phyloP scores from a whole-genome alignment of 805 yeast genomes.

The Spathaspora sp. region DNA sequence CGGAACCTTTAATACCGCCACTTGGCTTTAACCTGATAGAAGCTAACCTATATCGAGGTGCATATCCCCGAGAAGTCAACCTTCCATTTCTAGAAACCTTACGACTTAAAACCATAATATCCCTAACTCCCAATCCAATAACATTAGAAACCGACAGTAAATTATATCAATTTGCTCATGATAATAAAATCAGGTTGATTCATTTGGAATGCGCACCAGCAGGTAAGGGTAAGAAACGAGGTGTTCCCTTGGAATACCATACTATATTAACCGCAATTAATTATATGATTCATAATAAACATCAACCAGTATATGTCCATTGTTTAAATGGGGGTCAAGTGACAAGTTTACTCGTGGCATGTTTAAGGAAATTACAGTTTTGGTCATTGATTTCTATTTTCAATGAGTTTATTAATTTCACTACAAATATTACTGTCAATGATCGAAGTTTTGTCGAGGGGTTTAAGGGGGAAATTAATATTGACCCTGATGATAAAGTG shows the following conservation, averaged over 20 bases:
- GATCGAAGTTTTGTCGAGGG: constrained; percentile 83
- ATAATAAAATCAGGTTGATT: constrained; percentile 53
- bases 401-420: constrained; percentile 76
- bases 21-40: constrained; percentile 71
- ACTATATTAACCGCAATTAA: constrained; percentile 60
- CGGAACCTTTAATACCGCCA: constrained; percentile 59
- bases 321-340: constrained; percentile 89
- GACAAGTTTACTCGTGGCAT: constrained; percentile 80
- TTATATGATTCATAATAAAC: constrained; percentile 52
- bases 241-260: constrained; percentile 72
- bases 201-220: constrained; percentile 67
- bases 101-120: constrained; percentile 65
- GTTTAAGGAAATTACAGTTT: constrained; percentile 73
- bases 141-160: constrained; percentile 47
- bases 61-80: constrained; percentile 79
- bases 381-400: constrained; percentile 90
- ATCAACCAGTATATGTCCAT: constrained; percentile 76
- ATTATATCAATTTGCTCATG: constrained; percentile 49
- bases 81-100: constrained; percentile 64
- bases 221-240: constrained; percentile 78
- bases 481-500: constrained; percentile 44
- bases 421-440: constrained; percentile 73
- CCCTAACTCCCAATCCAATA: constrained; percentile 77
- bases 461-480: constrained; percentile 60
- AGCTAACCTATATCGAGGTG: constrained; percentile 73